These are phyloP conservation scores for Hyparrhenia diplandra DNA, from an alignment of 176 grass and related monocot species.

Conservation along the genomic window DNA sequence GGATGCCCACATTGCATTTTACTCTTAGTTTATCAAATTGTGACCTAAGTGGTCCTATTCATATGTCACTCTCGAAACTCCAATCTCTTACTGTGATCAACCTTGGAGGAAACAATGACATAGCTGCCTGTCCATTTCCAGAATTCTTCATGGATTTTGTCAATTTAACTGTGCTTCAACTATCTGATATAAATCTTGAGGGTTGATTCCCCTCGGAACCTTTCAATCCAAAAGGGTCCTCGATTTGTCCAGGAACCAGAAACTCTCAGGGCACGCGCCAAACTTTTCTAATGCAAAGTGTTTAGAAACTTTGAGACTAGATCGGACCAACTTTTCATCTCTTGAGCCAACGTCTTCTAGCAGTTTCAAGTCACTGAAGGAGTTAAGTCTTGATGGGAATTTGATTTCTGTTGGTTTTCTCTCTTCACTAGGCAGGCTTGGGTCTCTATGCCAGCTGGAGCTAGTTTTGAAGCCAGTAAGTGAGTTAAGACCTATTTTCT, in stretches of 20 bases:
- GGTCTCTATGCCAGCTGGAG: background rate
- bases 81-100: background rate
- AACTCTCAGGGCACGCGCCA: slow-evolving; percentile 10
- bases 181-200: background rate
- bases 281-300: background rate
- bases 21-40: background rate
- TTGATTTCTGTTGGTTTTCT: background rate
- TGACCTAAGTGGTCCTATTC: background rate
- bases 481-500: background rate
- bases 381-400: slow-evolving; percentile 7
- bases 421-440: background rate
- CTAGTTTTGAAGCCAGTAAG: background rate
- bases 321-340: background rate
- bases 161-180: slow-evolving; percentile 16
- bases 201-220: background rate
- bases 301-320: slow-evolving; percentile 13
- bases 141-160: slow-evolving; percentile 9
- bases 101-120: background rate
- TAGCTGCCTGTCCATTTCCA: background rate
- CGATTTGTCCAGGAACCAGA: slow-evolving; percentile 1
- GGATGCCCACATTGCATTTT: too few relatives aligned
- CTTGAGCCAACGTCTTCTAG: too few relatives aligned
- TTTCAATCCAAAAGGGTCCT: slow-evolving; percentile 11
- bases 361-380: background rate
- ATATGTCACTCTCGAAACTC: background rate